phyloP scores from a whole-genome alignment of 495 filamentous ascomycete species.

The Neurospora sp. region DNA sequence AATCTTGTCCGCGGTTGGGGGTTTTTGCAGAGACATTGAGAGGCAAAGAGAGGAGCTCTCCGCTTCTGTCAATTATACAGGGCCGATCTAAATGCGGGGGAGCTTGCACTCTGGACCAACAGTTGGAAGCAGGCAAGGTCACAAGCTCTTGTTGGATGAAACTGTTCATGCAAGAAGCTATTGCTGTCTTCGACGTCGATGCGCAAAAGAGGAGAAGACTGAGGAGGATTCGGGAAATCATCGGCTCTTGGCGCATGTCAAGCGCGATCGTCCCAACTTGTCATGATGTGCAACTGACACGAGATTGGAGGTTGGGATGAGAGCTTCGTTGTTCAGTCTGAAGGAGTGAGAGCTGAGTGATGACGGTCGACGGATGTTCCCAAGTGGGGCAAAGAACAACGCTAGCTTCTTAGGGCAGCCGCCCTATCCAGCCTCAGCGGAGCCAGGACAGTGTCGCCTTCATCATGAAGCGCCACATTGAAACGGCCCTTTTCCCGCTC shows the following conservation, averaged over 20 bases:
- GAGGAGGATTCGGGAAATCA: neutral
- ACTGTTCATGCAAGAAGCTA: neutral
- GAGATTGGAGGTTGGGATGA: neutral
- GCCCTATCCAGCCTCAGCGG: neutral
- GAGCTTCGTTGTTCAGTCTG: neutral
- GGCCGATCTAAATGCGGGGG: neutral
- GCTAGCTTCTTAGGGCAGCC: neutral
- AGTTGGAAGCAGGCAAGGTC: neutral
- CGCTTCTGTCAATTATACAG: neutral
- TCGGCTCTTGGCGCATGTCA: neutral
- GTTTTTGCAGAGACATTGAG: neutral
- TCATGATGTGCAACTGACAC: neutral
- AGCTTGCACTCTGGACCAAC: neutral
- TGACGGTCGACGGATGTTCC: neutral
- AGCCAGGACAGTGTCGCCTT: neutral
- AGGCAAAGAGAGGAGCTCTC: neutral
- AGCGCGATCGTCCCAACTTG: neutral
- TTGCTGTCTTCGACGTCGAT: neutral
- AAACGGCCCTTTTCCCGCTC: neutral
- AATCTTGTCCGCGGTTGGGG: neutral
- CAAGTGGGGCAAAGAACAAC: neutral
- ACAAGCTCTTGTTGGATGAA: neutral
- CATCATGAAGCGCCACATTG: neutral
- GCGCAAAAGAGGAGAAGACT: neutral
- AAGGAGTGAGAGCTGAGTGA: neutral